Evolutionary conservation across 1,284 basidiomycete genomes (phyloP).

Genomic region (Leccinum pallidistipes): DNA sequence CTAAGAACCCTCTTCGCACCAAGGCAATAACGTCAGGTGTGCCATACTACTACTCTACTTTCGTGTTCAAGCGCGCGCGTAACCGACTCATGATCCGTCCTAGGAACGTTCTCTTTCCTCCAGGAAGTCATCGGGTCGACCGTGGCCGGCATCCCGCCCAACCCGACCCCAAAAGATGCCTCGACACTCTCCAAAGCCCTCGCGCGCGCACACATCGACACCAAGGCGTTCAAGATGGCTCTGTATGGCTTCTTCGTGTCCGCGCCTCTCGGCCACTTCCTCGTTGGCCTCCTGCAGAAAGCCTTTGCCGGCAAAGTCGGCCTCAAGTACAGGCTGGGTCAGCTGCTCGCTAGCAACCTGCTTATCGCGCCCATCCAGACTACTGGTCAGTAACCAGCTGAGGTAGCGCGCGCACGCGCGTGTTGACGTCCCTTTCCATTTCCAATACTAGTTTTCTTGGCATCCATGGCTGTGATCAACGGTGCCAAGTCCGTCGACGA

Average conservation of each 20-base stretch:
- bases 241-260: constrained; percentile 83
- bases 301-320: constrained; percentile 78
- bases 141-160: constrained; percentile 57
- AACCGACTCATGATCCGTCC: constrained; percentile 8
- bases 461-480: constrained; percentile 83
- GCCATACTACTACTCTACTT: too few species aligned
- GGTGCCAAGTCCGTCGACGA: constrained; percentile 72
- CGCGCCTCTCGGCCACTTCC: constrained; percentile 79
- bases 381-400: constrained; percentile 42
- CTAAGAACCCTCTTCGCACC: constrained; percentile 67
- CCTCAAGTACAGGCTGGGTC: constrained; percentile 63
- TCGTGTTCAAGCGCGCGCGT: not conserved
- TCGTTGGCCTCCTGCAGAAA: constrained; percentile 71
- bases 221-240: constrained; percentile 78
- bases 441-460: constrained; percentile 51
- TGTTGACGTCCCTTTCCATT: constrained; percentile 23
- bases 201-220: constrained; percentile 56
- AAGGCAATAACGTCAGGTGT: constrained; percentile 75
- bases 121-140: constrained; percentile 81
- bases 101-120: constrained; percentile 69
- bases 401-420: not conserved
- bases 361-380: constrained; percentile 80
- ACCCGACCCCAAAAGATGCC: constrained; percentile 52
- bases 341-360: constrained; percentile 79
- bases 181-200: constrained; percentile 53